Evolutionary conservation across 1,139 yeast genomes (phyloP), one percentile per base, ranked within the genome.

Genomic region (Nakaseomyces bracarensis): DNA sequence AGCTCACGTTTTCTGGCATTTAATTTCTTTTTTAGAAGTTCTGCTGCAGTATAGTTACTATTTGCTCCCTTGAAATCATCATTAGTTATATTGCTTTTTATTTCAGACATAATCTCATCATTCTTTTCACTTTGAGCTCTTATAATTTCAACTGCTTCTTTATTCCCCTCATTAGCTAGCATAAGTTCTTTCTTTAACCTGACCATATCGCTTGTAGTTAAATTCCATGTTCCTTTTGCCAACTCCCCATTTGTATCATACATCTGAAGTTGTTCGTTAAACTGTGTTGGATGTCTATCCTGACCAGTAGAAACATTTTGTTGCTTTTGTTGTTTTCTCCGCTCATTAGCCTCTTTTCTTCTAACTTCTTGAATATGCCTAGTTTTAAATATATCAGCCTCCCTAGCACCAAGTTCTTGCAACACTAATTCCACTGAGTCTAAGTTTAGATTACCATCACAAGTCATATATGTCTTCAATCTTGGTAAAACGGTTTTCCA

Each of bases 361-460:
- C 93, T 71, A 36, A 67, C 65, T 54, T 86, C 95, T 43, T 72
- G 74, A 25, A 79, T 83, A 51, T 77, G 79, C 51, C 84, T 72
- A 43, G 72, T 72, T 45, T 76, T 70, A 64, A 91, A 85, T 42
- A 91, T 84, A n/a, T 74, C 81, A 43, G 77, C 83, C 58, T 91
- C 99, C 57, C 81, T 80, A 33, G 67, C 58, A 4, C 91, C 85
- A 44, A 93, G 69, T 23, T 72, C 75, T 26, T 65, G 62, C 66
- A 93, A 67, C 48, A 93, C 66, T 38, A 71, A 68, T 53, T 87
- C 95, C 3, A 86, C 96, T 44, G 87, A 77, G 36, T 72, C 74
- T 39, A 89, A 64, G 58, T 87, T 78, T 39, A 93, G 72, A 14
- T 69, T 69, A 27, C 99, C 99, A 61, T 91, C 98, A 55, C 91